These are phyloP conservation scores for Pseudopithomyces maydicus DNA, from an alignment of 2,329 filamentous ascomycete species.

Conservation along the genomic window DNA sequence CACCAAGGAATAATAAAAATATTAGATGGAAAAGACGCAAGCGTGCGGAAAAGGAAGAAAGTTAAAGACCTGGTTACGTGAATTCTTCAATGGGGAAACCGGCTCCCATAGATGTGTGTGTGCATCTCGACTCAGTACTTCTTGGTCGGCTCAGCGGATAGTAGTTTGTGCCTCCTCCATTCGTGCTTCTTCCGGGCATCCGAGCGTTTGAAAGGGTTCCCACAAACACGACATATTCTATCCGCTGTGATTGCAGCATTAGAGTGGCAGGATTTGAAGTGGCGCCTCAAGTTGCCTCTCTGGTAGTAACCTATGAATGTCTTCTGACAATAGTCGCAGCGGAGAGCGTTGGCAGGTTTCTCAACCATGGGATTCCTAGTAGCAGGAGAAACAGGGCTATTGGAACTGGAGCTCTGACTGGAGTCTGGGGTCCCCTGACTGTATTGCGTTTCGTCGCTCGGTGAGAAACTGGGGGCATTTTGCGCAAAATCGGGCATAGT, in stretches of 20 bases:
- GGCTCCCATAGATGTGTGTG: no score
- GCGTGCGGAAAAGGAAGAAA: no score
- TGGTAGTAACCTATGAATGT: conserved; percentile 4
- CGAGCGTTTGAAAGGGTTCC: conserved; percentile 6
- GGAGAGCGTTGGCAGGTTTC: not conserved
- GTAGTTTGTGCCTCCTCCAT: not conserved
- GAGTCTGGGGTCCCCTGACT: not conserved
- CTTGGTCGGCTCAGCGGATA: no score
- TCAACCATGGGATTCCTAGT: not conserved
- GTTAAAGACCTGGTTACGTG: no score
- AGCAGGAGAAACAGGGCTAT: no score
- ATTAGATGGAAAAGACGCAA: no score
- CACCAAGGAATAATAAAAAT: no score
- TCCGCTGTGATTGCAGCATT: not conserved
- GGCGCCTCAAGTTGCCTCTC: conserved; percentile 16
- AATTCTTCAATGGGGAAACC: no score
- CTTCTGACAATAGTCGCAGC: not conserved
- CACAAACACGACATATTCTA: conserved; percentile 11
- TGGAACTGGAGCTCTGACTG: not conserved
- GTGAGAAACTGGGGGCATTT: no score
- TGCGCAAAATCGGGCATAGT: not conserved
- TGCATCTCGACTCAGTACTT: no score
- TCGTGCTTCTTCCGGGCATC: conserved; percentile 12
- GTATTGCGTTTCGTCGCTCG: no score
- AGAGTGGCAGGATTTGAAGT: not conserved